Conservation (phyloP, 345 rosid genomes). For the Corymbia maculata region DNA sequence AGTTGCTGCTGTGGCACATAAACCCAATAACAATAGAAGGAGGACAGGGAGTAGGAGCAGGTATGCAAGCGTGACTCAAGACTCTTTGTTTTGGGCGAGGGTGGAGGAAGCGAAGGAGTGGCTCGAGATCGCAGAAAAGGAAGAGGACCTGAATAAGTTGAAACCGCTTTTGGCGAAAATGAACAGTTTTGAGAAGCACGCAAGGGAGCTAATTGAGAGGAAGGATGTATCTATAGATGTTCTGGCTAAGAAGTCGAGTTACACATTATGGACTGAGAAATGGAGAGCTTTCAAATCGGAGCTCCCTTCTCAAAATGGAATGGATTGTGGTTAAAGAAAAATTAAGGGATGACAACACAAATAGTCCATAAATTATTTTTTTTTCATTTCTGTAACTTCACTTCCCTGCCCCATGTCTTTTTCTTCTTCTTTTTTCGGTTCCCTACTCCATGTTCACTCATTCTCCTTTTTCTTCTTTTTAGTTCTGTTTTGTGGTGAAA, state of each 20-base stretch:
- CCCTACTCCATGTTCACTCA: no score
- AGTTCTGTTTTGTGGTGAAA: not conserved
- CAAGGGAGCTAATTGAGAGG: slow-evolving; percentile 22
- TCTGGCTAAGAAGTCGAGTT: slow-evolving; percentile 56
- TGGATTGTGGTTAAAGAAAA: no score
- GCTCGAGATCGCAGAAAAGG: slow-evolving; percentile 28
- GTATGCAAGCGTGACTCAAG: slow-evolving; percentile 59
- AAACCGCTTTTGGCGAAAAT: slow-evolving; percentile 17
- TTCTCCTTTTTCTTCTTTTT: not conserved
- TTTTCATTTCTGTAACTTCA: no score
- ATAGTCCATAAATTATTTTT: no score
- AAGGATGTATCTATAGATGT: slow-evolving; percentile 71
- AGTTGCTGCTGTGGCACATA: not conserved
- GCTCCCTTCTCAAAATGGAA: no score
- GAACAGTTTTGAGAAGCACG: slow-evolving; percentile 24
- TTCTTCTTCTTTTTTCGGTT: no score
- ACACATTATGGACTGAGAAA: slow-evolving; percentile 42
- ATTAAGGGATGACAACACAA: no score
- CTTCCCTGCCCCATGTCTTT: no score
- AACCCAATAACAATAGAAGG: not conserved
- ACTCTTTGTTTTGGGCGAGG: slow-evolving; percentile 81
- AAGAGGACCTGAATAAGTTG: slow-evolving; percentile 12
- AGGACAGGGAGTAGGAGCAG: slow-evolving; percentile 48
- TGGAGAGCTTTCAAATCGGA: slow-evolving; percentile 17
- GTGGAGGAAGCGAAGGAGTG: slow-evolving; percentile 70